A percentile compares a stretch with the other conserved stretches of the same genome.
Conservation (phyloP, 805 yeast species). For the Wickerhamiella lipophila region DNA sequence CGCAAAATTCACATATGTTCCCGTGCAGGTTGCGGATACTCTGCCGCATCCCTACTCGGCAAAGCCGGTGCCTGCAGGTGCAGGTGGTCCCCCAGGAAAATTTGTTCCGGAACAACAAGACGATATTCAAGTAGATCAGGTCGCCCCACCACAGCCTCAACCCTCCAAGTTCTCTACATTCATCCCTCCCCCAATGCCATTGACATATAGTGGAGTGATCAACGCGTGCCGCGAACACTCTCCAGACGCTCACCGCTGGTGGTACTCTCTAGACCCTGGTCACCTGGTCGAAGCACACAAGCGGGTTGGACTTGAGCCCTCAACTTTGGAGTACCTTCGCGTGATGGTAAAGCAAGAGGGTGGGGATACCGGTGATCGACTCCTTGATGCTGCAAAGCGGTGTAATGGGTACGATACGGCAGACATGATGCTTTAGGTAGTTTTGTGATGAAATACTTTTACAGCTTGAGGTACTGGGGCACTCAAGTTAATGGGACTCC, state of each 20-base stretch:
- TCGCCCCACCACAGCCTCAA: background rate
- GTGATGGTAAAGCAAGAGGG: slow-evolving; percentile 13
- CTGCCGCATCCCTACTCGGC: slow-evolving; percentile 13
- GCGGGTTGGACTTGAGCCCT: slow-evolving; percentile 21
- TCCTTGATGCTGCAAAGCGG: slow-evolving; percentile 15
- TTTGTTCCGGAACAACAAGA: background rate
- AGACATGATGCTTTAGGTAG: slow-evolving; percentile 12
- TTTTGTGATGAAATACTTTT: too few relatives aligned
- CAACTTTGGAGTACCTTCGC: slow-evolving; percentile 18
- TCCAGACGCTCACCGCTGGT: slow-evolving; percentile 15
- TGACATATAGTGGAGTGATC: slow-evolving; percentile 18
- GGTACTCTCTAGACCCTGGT: slow-evolving; percentile 15
- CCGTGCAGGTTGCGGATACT: slow-evolving; percentile 4
- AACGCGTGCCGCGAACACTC: slow-evolving; percentile 13
- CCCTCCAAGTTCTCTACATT: background rate
- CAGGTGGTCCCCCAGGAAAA: background rate
- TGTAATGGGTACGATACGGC: slow-evolving; percentile 20
- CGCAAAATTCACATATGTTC: background rate
- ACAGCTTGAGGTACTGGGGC: too few relatives aligned
- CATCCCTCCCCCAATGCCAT: slow-evolving; percentile 16
- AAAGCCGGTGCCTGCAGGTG: background rate
- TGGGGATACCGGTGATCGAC: slow-evolving; percentile 14
- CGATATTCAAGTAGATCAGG: background rate
- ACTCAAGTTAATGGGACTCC: too few relatives aligned
- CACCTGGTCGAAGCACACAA: slow-evolving; percentile 16